Evolutionary conservation across 2,329 filamentous ascomycete genomes (phyloP), one percentile per base, ranked within the genome.

Genomic region (Coniochaeta prunicola): DNA sequence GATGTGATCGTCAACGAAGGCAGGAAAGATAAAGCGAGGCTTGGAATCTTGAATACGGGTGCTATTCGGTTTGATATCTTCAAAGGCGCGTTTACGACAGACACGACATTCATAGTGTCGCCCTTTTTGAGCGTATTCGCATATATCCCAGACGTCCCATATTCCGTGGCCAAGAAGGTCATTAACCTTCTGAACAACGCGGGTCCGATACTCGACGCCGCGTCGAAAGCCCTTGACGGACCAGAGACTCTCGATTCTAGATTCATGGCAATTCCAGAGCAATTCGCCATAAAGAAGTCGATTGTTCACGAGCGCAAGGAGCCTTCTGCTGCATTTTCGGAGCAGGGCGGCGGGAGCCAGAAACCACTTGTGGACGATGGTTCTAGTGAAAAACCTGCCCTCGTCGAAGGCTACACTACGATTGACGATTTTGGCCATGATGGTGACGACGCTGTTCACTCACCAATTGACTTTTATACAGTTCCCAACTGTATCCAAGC

Each of bases 41-140:
- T 97, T 12, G 86, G 88, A 31, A 84, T 97, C 56, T 80, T 90
- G 59, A 99, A 99, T 73, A 96, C 91, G 0, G 94, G 94, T 28
- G 90, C 90, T 3, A 86, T 99, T 64, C 89, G 94, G 50, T 99
- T 97, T 72, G 94, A 99, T 71, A 90, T 99, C 61, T 96, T 97
- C 79, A 86, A 93, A 71, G 94, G 94, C 0, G 79, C 87, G 0
- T 97, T 97, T 69, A 97, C 94, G 0, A 85, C 86, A 40, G 94
- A 99, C 70, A 88, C 87, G 4, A 91, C 89, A 0, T 97, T 86
- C 69, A 87, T 93, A 40, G 81, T 97, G 30, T 96, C 90, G 9
- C 94, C 94, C 0, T 99, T 99, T 70, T 85, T 84, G 1, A 96
- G 88, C 71, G 84, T 82, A 1, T 89, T 97, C 71, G 79, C 81